Evolutionary conservation across 2,329 filamentous ascomycete genomes (phyloP).

Genomic region (Chaetomium sp.): DNA sequence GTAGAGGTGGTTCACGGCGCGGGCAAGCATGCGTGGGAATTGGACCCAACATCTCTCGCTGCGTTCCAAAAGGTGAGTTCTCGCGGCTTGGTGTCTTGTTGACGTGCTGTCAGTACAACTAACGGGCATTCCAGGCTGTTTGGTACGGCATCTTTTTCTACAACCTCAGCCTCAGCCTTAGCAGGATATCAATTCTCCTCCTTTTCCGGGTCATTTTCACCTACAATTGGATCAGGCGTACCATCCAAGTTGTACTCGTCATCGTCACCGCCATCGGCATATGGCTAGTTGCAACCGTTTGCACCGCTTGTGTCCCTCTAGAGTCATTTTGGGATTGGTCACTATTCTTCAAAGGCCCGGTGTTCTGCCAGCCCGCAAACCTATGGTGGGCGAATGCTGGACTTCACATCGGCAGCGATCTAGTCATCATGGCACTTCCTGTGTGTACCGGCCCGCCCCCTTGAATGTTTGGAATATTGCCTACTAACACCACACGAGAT

Average conservation of each 20-base stretch:
- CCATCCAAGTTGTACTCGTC: constrained; percentile 24
- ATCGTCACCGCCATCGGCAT: constrained; percentile 24
- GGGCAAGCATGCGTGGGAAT: constrained; percentile 22
- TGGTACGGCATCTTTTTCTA: constrained; percentile 29
- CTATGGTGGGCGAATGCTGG: constrained; percentile 25
- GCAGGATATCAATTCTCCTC: constrained; percentile 28
- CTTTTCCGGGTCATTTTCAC: constrained; percentile 28
- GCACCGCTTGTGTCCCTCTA: constrained; percentile 28
- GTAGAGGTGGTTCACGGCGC: constrained; percentile 20
- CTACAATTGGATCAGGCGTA: constrained; percentile 28
- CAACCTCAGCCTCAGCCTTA: constrained; percentile 25
- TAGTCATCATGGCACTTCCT: constrained; percentile 24
- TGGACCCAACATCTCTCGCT: constrained; percentile 10
- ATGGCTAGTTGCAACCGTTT: constrained; percentile 25
- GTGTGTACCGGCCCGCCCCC: constrained; percentile 2
- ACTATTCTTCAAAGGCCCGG: constrained; percentile 12
- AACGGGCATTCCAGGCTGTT: constrained; percentile 14
- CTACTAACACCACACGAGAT: constrained; percentile 10
- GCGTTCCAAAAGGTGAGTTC: constrained; percentile 15
- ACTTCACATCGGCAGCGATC: constrained; percentile 21
- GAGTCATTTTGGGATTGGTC: constrained; percentile 28
- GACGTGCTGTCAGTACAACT: not conserved
- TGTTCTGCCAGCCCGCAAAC: constrained; percentile 22
- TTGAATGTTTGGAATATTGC: not conserved
- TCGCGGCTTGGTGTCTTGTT: not conserved